Evolutionary conservation across 345 rosid genomes (phyloP), one percentile per base, ranked within the genome.

Genomic region (Jatropha curcas): DNA sequence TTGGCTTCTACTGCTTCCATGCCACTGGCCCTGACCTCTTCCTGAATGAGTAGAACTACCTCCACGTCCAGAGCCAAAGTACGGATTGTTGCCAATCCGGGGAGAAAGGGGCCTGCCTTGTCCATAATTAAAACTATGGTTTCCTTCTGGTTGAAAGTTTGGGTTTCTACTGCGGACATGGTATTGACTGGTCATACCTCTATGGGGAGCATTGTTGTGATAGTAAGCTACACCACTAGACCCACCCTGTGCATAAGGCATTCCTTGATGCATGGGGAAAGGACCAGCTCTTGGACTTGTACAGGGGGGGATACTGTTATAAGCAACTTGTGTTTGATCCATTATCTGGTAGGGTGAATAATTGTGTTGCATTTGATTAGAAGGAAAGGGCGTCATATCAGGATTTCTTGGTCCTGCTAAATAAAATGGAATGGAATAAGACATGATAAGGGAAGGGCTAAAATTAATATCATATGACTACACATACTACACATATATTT

Each of bases 11-110:
- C 68, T 58, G 25, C 82, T 64, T 4, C 84, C 80, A 52, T 66
- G 67, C 82, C 83, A 71, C 39, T 78, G 41, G 24, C 88, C 80
- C 79, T 84, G 80, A 67, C 89, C 86, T 76, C 88, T 76, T 71
- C 87, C 90, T 19, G 85, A 68, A 74, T 74, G 57, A 85, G 77
- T 77, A 73, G 73, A 70, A 74, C 75, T 75, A 57, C 84, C 84
- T 76, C 59, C 78, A 57, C 27, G 35, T 41, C 79, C 82, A 67
- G 75, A 57, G 55, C 68, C 64, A 17, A 73, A 73, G 55, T 63
- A 35, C 31, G 72, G 66, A 74, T 60, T 78, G 57, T 71, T 77
- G 55, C 85, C 83, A 65, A 25, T 50, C 86, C 83, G 82, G 39
- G 77, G 81, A 71, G 81, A 83, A 39, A 76, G 82, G 68, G 81